Conservation (phyloP, 176 grass and related monocot species). For the Rhynchospora tenuis region DNA sequence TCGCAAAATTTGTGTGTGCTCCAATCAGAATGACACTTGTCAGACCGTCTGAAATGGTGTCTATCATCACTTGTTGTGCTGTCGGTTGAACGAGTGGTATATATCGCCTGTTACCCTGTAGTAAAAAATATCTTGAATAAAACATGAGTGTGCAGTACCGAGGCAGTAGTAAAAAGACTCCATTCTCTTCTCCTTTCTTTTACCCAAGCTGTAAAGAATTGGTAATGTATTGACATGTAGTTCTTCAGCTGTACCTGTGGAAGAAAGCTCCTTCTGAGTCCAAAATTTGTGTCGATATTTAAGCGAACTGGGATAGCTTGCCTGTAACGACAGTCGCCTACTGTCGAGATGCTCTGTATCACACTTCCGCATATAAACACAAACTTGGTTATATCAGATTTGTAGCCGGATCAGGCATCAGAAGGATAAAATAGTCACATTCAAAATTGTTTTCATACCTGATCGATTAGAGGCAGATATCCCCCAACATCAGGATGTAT, state of each 20-base stretch:
- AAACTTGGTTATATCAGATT: not conserved
- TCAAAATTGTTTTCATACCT: slow-evolving; percentile 33
- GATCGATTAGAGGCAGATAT: slow-evolving; percentile 73
- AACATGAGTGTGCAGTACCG: not conserved
- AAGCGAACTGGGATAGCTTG: slow-evolving; percentile 69
- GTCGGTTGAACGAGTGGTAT: slow-evolving; percentile 51
- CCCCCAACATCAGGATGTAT: slow-evolving; percentile 64
- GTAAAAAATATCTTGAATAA: not conserved
- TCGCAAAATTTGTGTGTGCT: slow-evolving; percentile 67
- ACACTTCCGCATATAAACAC: not conserved
- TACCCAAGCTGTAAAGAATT: not conserved
- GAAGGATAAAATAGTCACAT: not conserved
- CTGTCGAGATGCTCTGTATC: slow-evolving; percentile 50
- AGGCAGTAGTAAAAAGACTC: not conserved
- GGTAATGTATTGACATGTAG: not conserved
- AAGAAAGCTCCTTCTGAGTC: slow-evolving; percentile 69
- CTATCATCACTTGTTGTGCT: slow-evolving; percentile 61
- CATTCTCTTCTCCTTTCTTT: not conserved
- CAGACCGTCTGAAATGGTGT: slow-evolving; percentile 59
- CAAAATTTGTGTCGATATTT: slow-evolving; percentile 54
- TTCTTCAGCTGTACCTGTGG: slow-evolving; percentile 49
- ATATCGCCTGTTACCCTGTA: slow-evolving; percentile 72
- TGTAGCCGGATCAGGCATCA: not conserved
- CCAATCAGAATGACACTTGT: slow-evolving; percentile 68
- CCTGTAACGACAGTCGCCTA: slow-evolving; percentile 58